Percentiles rank a stretch among this genome's conserved stretches.
These are phyloP conservation scores for Teunomyces gatunensis DNA, from an alignment of 805 yeast genomes.

Conservation along the genomic window DNA sequence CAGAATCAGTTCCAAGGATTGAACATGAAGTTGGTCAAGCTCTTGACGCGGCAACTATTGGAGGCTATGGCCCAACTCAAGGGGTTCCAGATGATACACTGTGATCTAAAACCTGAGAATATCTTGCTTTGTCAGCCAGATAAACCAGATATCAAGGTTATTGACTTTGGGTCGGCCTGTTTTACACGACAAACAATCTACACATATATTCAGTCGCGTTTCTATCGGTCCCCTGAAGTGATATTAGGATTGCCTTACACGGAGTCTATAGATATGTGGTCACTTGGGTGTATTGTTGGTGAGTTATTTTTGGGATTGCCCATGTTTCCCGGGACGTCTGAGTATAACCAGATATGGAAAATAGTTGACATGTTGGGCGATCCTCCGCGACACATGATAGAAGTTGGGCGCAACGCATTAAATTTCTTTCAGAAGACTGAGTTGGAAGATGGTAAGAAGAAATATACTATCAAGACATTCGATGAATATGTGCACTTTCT, in stretches of 20 bases:
- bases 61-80: conserved; percentile 81
- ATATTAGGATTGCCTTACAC: conserved; percentile 89
- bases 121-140: conserved; percentile 77
- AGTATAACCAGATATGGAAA: conserved; percentile 83
- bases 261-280: conserved; percentile 96
- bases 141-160: conserved; percentile 82
- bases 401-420: conserved; percentile 82
- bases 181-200: conserved; percentile 86
- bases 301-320: conserved; percentile 92
- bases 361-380: conserved; percentile 77
- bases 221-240: conserved; percentile 94
- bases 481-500: conserved; percentile 37
- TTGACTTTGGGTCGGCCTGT: conserved; percentile 96
- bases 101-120: conserved; percentile 97
- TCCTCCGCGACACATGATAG: conserved; percentile 97
- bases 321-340: conserved; percentile 91
- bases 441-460: conserved; percentile 23
- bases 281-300: conserved; percentile 87
- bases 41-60: conserved; percentile 74
- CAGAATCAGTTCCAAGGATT: conserved; percentile 94
- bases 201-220: conserved; percentile 89
- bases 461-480: conserved; percentile 29
- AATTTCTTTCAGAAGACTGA: conserved; percentile 57
- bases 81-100: conserved; percentile 82
- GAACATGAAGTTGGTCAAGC: conserved; percentile 71